phyloP scores from a whole-genome alignment of 805 yeast species.

The Wilhelminamyces savonicus region DNA sequence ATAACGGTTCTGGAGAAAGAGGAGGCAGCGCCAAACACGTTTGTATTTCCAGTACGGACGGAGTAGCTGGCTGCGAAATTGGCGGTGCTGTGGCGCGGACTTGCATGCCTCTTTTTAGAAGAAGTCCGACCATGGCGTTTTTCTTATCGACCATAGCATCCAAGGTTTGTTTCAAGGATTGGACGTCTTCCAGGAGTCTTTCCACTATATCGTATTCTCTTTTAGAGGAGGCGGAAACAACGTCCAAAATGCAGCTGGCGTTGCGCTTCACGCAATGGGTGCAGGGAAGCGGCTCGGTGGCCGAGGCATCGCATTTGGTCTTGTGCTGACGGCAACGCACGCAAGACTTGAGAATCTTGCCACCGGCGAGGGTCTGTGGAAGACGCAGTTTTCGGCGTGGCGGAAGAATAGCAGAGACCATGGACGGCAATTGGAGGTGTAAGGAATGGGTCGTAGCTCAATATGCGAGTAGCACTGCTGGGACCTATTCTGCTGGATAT shows the following conservation, averaged over 20 bases:
- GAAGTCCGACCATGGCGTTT: conserved; percentile 8
- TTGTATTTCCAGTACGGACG: too few relatives aligned
- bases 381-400: too few relatives aligned
- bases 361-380: conserved; percentile 5
- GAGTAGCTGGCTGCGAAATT: too few relatives aligned
- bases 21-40: too few relatives aligned
- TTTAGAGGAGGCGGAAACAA: conserved; percentile 45
- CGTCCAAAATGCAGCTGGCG: conserved; percentile 47
- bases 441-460: conserved; percentile 6
- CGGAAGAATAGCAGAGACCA: neutral
- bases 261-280: conserved; percentile 49
- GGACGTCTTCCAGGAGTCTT: conserved; percentile 20
- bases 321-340: conserved; percentile 60
- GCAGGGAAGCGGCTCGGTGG: conserved; percentile 50
- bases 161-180: conserved; percentile 14
- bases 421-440: neutral
- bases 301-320: conserved; percentile 55
- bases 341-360: conserved; percentile 44
- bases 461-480: neutral
- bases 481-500: conserved; percentile 11
- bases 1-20: too few relatives aligned
- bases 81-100: too few relatives aligned
- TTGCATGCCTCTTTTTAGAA: too few relatives aligned
- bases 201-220: conserved; percentile 30
- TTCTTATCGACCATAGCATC: conserved; percentile 18